These are phyloP conservation scores for Citrus sp. DNA, from an alignment of 345 rosid genomes.

Conservation along the genomic window DNA sequence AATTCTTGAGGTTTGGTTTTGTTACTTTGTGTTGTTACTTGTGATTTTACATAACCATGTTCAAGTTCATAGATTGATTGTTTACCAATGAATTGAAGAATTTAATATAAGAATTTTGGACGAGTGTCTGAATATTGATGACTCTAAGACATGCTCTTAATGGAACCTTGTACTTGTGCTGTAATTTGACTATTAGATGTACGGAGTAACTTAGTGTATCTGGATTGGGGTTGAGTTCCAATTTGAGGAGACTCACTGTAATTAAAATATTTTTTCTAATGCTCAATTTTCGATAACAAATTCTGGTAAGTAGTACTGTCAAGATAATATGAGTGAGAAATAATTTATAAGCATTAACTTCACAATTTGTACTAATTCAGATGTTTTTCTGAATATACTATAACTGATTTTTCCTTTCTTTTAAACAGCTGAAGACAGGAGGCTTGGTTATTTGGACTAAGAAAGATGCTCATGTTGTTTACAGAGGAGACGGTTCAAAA, in stretches of 20 bases:
- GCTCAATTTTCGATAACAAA: background rate
- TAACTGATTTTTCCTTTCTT: constrained; percentile 11
- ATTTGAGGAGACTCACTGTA: background rate
- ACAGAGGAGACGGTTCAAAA: constrained; percentile 43
- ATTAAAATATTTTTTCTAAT: background rate
- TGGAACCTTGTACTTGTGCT: background rate
- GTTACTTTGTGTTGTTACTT: background rate
- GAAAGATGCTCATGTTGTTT: constrained; percentile 56
- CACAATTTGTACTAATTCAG: background rate
- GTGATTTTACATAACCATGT: background rate
- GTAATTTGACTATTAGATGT: background rate
- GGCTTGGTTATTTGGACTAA: constrained; percentile 76
- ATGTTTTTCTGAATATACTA: background rate
- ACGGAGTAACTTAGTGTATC: background rate
- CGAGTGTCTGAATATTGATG: background rate
- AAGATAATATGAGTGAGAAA: background rate
- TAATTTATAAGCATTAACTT: background rate
- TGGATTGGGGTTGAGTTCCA: background rate
- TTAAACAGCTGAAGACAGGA: constrained; percentile 71
- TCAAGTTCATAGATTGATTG: background rate
- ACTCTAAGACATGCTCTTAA: background rate
- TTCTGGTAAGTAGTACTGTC: background rate
- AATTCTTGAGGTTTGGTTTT: constrained; percentile 61
- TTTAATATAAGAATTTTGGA: background rate
- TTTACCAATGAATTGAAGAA: background rate